A percentile compares a stretch with the other conserved stretches of the same genome.
These are phyloP conservation scores for Xylaria sp. DNA, from an alignment of 2,329 filamentous ascomycete genomes.

Conservation along the genomic window DNA sequence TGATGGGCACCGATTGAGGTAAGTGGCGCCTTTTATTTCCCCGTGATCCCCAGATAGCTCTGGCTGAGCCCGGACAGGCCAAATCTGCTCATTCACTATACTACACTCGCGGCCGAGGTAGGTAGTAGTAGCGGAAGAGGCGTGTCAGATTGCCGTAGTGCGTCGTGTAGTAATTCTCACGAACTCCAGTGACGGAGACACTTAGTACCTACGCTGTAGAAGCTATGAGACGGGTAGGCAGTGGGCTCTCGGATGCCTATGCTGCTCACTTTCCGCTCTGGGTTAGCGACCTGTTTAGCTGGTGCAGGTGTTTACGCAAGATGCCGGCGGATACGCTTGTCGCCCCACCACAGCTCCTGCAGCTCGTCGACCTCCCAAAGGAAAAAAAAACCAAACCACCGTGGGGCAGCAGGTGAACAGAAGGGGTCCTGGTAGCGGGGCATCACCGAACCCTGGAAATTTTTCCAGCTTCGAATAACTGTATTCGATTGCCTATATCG, in stretches of 20 bases:
- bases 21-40: background rate
- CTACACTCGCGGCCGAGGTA: background rate
- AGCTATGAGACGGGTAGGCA: background rate
- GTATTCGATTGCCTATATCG: background rate
- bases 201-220: no score
- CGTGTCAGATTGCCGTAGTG: slow-evolving; percentile 10
- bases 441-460: slow-evolving; percentile 32
- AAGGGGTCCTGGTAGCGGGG: slow-evolving; percentile 23
- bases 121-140: slow-evolving; percentile 3
- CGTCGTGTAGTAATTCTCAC: slow-evolving; percentile 1
- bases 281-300: slow-evolving; percentile 10
- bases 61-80: background rate
- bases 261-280: slow-evolving; percentile 14
- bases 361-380: slow-evolving; percentile 18
- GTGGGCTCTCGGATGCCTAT: slow-evolving; percentile 11
- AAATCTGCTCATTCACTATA: background rate
- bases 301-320: slow-evolving; percentile 15
- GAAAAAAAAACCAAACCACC: slow-evolving; percentile 20
- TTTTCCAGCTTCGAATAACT: slow-evolving; percentile 28
- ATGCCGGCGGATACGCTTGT: slow-evolving; percentile 5
- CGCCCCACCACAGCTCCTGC: slow-evolving; percentile 26
- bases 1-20: slow-evolving; percentile 1
- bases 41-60: background rate
- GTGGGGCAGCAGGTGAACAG: slow-evolving; percentile 22
- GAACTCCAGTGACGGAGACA: background rate